Evolutionary conservation across 805 yeast genomes (phyloP).

Genomic region (Saccharomycopsis schoenii): DNA sequence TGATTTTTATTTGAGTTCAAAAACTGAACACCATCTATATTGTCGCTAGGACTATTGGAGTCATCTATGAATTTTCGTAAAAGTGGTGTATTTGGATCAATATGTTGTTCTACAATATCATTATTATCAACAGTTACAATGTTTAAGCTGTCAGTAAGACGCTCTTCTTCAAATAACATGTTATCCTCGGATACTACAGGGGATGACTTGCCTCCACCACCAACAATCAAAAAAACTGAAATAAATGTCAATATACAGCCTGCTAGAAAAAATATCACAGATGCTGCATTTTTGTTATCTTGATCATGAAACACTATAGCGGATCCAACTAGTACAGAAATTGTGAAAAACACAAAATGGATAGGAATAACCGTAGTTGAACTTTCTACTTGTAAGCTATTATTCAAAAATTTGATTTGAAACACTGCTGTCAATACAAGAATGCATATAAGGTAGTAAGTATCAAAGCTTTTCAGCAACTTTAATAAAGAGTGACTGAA

Average conservation of each 20-base stretch:
- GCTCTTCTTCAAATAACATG: background rate
- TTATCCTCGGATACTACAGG: background rate
- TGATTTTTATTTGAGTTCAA: background rate
- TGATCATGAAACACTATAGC: conserved; percentile 34
- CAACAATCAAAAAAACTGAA: conserved; percentile 1
- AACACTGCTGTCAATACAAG: conserved; percentile 31
- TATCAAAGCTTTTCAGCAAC: conserved; percentile 20
- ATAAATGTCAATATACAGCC: background rate
- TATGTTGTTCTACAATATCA: background rate
- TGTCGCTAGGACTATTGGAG: background rate
- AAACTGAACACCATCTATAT: background rate
- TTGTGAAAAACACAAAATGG: conserved; percentile 39
- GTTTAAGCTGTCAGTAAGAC: background rate
- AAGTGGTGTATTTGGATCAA: background rate
- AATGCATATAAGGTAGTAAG: conserved; percentile 27
- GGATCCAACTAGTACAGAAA: conserved; percentile 35
- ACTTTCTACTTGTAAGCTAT: conserved; percentile 31
- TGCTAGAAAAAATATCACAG: background rate
- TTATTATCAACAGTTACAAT: background rate
- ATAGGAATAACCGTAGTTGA: conserved; percentile 41
- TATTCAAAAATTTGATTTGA: conserved; percentile 32
- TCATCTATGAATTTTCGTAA: background rate
- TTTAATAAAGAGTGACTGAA: conserved; percentile 16
- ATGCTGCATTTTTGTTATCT: conserved; percentile 21
- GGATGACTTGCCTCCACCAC: background rate